phyloP scores from a whole-genome alignment of 1,284 basidiomycete genomes.

The Sporisorium sorghi region DNA sequence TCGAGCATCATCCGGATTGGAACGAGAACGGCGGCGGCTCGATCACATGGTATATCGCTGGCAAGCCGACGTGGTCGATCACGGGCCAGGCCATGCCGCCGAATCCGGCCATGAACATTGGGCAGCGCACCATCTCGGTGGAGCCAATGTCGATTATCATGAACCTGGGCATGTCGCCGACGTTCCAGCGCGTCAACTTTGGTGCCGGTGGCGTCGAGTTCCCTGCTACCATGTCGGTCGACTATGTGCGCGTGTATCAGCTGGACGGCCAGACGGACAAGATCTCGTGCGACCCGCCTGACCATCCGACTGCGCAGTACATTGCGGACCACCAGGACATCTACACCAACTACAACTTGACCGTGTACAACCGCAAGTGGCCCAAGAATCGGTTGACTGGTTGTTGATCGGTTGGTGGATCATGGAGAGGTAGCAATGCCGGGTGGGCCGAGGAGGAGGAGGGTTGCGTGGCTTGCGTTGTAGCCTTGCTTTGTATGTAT shows the following conservation, averaged over 20 bases:
- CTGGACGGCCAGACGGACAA: conserved; percentile 43
- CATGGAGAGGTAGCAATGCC: not conserved
- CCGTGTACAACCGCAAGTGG: conserved; percentile 48
- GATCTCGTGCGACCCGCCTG: conserved; percentile 60
- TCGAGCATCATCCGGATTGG: conserved; percentile 68
- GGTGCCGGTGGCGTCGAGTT: conserved; percentile 46
- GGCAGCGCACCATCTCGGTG: conserved; percentile 55
- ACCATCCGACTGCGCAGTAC: conserved; percentile 65
- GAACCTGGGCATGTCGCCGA: conserved; percentile 63
- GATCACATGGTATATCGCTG: conserved; percentile 64
- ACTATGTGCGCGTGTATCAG: conserved; percentile 66
- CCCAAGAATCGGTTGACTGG: conserved; percentile 62
- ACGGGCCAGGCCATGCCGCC: conserved; percentile 45
- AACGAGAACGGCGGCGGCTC: conserved; percentile 58
- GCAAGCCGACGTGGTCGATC: conserved; percentile 63
- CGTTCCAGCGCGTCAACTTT: conserved; percentile 64
- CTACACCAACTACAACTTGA: conserved; percentile 66
- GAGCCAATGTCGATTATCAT: conserved; percentile 67
- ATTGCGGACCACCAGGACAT: conserved; percentile 62
- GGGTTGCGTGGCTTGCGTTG: no score
- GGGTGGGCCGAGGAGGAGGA: not conserved
- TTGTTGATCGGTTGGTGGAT: conserved; percentile 38
- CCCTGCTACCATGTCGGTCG: conserved; percentile 57
- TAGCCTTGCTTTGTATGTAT: no score
- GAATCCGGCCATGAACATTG: conserved; percentile 49